Base-by-base conservation (phyloP, 805 yeast species). In the Pichia nakasei region DNA sequence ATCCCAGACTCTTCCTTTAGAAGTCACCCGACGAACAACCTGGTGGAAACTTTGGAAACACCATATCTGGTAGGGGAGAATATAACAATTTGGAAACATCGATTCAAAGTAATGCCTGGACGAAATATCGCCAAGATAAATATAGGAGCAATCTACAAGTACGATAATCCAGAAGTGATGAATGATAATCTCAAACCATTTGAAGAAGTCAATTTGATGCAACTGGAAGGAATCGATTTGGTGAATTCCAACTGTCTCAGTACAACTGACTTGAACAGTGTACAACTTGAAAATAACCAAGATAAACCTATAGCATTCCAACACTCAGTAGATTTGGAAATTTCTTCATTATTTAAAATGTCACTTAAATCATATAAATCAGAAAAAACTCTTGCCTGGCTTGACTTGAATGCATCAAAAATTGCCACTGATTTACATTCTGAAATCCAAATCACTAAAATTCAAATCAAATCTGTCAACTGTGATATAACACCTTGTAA, bases 311-410 rank as follows among this genome's bases (percentile, higher is more conserved):
- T 24, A 24, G 11, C 7, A 8, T 24, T 24, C 27, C 7, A 7
- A 29, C 32, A 29, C 6, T 33, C 44, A 17, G 20, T 35, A 7
- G 27, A 37, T 3, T 22, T 45, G 3, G 13, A 34, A 17, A 37
- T 59, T 21, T 48, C 53, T 9, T 60, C 63, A 1, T 41, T 59
- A 6, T 59, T 55, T 35, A 59, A 56, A 43, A 57, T 58, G 60
- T 42, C 55, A 37, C 51, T 59, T 41, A 54, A 51, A 37, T 57
- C 55, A 6, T 48, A 53, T 22, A 54, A 49, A 34, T 47, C 59
- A 11, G 61, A 58, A 32, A 57, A 57, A 37, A 48, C 50, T 6
- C 34, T 59, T n/a, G 47, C 59, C 2, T 57, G 60, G 24, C 44
- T 59, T 24, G 62, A 59, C 27, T 41, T 59, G 9, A 38, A 42